Evolutionary conservation across 1,284 basidiomycete genomes (phyloP), one percentile per base, ranked within the genome.

Genomic region (Ganoderma sinense): DNA sequence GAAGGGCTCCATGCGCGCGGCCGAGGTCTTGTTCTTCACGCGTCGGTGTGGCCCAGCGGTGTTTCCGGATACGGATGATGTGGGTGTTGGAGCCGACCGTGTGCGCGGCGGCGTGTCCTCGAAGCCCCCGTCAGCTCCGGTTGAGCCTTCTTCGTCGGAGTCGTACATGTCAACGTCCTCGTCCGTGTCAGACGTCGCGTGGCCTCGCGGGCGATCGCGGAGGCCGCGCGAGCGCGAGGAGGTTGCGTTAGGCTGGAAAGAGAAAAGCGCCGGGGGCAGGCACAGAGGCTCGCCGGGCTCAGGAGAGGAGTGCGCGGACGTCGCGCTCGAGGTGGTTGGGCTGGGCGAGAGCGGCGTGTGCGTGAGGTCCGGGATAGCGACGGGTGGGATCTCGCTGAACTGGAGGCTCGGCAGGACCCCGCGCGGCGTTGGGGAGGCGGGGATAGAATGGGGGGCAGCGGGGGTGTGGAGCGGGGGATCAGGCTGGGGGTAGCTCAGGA

Each of bases 401-500:
- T 73, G 41, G 68, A 73, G 33, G 66, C 67, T 67, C 33, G 66
- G 67, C 23, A 69, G 65, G 26, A 53, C 55, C 18, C 6, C 18
- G 43, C 66, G 71, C 39, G 68, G 61, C 36, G 59, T 31, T 13
- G 48, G 23, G 23, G 45, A 48, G 23, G 48, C 65, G 14, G 68
- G 43, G 18, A 71, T 66, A 55, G 71, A 45, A 55, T 69, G 74
- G 43, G 62, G 13, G 26, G 51, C 39, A 31, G 65, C 71, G 36
- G 36, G 36, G 36, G 36, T 4, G 59, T 62, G 71, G 66, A 53
- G 76, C 62, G 62, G 79, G 70, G 79, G 74, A 40, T 76, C 75
- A 13, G 76, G 74, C 36, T 78, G 77, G 0, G 78, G 83, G 76
- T 82, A 82, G 74, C 75, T 77, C 68, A 81, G 71, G 64, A 78